These are phyloP conservation scores for Trichophaea hybrida DNA, from an alignment of 2,329 filamentous ascomycete species.

Conservation along the genomic window DNA sequence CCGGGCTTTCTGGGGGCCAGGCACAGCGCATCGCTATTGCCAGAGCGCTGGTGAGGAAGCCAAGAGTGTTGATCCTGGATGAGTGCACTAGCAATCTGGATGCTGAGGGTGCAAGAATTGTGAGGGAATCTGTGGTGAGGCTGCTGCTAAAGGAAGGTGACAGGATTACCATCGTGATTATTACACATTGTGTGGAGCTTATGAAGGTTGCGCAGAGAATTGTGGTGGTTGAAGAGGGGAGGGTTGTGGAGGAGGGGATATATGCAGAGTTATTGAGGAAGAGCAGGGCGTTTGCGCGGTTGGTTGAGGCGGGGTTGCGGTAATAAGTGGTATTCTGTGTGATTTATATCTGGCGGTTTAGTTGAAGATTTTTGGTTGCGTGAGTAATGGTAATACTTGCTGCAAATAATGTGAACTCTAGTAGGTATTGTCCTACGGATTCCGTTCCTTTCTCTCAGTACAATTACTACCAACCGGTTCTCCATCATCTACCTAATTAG, in stretches of 20 bases:
- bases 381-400: too few relatives aligned
- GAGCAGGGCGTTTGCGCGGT: slow-evolving; percentile 37
- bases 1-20: slow-evolving; percentile 67
- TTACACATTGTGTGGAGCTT: slow-evolving; percentile 75
- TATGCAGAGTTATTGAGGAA: slow-evolving; percentile 46
- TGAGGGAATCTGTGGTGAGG: slow-evolving; percentile 49
- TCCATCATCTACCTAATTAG: too few relatives aligned
- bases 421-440: too few relatives aligned
- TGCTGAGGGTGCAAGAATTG: slow-evolving; percentile 46
- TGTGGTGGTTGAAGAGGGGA: slow-evolving; percentile 54
- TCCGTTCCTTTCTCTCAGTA: too few relatives aligned
- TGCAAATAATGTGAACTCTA: too few relatives aligned
- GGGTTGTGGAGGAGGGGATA: slow-evolving; percentile 51
- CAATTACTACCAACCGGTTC: too few relatives aligned
- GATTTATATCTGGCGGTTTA: too few relatives aligned
- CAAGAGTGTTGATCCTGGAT: slow-evolving; percentile 63
- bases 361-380: too few relatives aligned
- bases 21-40: slow-evolving; percentile 70
- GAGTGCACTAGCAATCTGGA: slow-evolving; percentile 79
- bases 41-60: slow-evolving; percentile 56
- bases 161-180: slow-evolving; percentile 56
- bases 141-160: slow-evolving; percentile 18
- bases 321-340: too few relatives aligned
- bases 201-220: slow-evolving; percentile 66
- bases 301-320: slow-evolving; percentile 24